A percentile compares a stretch with the other conserved stretches of the same genome.
phyloP scores from a whole-genome alignment of 1,284 basidiomycete genomes.

The Marasmius sp. region DNA sequence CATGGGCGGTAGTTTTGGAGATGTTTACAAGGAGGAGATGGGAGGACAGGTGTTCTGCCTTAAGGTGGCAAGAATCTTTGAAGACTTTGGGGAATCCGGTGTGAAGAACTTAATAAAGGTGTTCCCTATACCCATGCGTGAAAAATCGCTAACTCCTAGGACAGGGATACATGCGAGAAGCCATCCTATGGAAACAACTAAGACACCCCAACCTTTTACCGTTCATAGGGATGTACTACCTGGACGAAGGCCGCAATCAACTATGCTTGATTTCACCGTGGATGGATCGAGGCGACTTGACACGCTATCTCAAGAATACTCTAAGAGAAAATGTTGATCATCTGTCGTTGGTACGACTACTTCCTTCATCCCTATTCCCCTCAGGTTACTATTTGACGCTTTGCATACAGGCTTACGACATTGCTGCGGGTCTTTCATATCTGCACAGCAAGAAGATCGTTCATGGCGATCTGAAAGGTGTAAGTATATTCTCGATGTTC shows the following conservation, averaged over 20 bases:
- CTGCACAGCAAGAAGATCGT: conserved; percentile 31
- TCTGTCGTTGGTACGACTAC: conserved; percentile 19
- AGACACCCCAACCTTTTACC: background rate
- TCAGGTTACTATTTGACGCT: background rate
- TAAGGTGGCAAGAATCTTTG: too few species aligned
- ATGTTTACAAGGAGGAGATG: background rate
- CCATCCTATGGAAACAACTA: background rate
- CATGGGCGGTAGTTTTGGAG: background rate
- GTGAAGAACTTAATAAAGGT: too few species aligned
- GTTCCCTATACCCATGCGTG: too few species aligned
- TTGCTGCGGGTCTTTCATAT: conserved; percentile 32
- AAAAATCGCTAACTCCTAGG: background rate
- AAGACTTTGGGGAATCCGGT: too few species aligned
- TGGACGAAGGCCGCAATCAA: background rate
- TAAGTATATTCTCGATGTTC: conserved; percentile 17
- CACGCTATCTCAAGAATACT: conserved; percentile 19
- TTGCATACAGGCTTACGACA: conserved; percentile 20
- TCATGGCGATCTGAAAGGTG: conserved; percentile 39
- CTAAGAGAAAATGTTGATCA: conserved; percentile 14
- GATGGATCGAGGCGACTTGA: conserved; percentile 34
- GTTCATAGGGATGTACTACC: background rate
- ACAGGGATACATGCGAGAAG: background rate
- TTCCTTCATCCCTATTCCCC: background rate
- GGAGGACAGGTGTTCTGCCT: too few species aligned
- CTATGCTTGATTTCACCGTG: conserved; percentile 22